These are phyloP conservation scores for Litchi chinensis DNA, from an alignment of 345 rosid genomes.

Conservation along the genomic window DNA sequence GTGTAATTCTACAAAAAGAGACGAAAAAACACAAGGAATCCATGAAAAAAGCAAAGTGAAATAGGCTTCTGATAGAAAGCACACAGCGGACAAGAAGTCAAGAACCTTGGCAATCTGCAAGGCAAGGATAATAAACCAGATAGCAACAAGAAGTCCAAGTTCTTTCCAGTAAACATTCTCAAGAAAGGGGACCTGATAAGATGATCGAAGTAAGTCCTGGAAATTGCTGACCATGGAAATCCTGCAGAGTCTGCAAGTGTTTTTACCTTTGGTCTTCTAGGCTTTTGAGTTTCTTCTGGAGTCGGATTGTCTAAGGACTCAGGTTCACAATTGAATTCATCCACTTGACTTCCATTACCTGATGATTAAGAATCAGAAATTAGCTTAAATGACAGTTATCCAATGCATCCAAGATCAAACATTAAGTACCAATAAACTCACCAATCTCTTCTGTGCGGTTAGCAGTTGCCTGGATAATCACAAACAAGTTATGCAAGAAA, in stretches of 20 bases:
- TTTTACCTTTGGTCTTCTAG: conserved; percentile 29
- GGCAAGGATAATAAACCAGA: conserved; percentile 46
- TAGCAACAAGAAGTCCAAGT: conserved; percentile 43
- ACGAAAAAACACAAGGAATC: background rate
- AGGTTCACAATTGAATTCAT: conserved; percentile 27
- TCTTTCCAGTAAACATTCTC: conserved; percentile 50
- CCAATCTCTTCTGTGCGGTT: conserved; percentile 24
- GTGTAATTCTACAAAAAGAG: conserved; percentile 30
- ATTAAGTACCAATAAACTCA: conserved; percentile 12
- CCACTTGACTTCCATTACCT: conserved; percentile 26
- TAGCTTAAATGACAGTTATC: too few species aligned
- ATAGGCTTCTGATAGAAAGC: background rate
- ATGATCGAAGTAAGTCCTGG: background rate
- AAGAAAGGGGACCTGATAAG: conserved; percentile 39
- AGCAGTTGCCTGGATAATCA: conserved; percentile 36
- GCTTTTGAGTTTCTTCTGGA: conserved; percentile 14
- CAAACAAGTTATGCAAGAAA: background rate
- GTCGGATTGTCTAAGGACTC: conserved; percentile 18
- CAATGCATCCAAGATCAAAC: too few species aligned
- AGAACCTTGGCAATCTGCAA: conserved; percentile 47
- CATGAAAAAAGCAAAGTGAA: background rate
- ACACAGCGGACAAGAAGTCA: conserved; percentile 30
- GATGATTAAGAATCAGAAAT: background rate
- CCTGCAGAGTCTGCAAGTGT: background rate
- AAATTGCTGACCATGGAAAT: background rate